Evolutionary conservation across 495 filamentous ascomycete genomes (phyloP).

Genomic region (Mycothermus thermophilus): DNA sequence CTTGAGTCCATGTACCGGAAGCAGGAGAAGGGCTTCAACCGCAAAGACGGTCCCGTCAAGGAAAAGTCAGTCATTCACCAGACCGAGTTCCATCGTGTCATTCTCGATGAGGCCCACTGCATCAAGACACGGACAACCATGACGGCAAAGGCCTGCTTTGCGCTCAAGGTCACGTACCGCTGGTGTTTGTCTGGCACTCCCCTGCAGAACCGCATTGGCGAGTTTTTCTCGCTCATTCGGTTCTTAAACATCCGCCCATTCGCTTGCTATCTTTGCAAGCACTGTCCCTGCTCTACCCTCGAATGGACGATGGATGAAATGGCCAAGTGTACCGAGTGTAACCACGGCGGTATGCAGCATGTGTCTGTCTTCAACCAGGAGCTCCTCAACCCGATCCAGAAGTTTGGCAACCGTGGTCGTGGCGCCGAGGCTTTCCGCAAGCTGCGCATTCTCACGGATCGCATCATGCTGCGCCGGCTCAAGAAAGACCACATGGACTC

Average conservation of each 20-base stretch:
- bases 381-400: conserved; percentile 67
- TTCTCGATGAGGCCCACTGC: conserved; percentile 91
- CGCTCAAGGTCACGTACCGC: conserved; percentile 69
- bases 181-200: conserved; percentile 95
- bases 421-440: conserved; percentile 61
- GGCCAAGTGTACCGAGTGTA: conserved; percentile 52
- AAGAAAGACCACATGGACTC: conserved; percentile 83
- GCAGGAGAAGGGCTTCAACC: conserved; percentile 79
- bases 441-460: conserved; percentile 70
- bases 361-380: conserved; percentile 95
- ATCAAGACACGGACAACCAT: conserved; percentile 85
- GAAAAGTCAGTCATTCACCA: conserved; percentile 80
- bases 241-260: conserved; percentile 82
- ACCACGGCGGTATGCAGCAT: conserved; percentile 60
- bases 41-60: conserved; percentile 52
- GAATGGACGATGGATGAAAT: conserved; percentile 68
- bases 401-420: conserved; percentile 32
- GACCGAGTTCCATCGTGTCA: conserved; percentile 76
- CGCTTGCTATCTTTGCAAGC: conserved; percentile 82
- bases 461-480: conserved; percentile 86
- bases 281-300: conserved; percentile 61
- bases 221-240: conserved; percentile 87
- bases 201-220: conserved; percentile 90
- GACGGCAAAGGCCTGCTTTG: conserved; percentile 88
- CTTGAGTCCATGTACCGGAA: conserved; percentile 85